Percentiles rank a stretch among this genome's conserved stretches.
Evolutionary conservation across 176 grass and related monocot species (phyloP).

Genomic region (Lolium rigidum): DNA sequence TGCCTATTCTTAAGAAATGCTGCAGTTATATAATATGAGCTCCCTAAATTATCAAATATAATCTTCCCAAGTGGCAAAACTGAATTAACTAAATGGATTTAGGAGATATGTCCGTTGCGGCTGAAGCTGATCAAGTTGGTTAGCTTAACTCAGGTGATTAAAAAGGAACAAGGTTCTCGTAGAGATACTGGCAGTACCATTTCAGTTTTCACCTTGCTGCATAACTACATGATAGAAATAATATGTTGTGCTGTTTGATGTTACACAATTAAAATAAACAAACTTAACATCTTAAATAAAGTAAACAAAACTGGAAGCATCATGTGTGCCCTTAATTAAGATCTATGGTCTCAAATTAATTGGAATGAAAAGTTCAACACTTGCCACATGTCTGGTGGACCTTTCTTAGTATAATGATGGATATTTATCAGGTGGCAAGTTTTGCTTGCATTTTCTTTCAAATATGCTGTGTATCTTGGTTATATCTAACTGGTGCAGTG

Average conservation of each 20-base stretch:
- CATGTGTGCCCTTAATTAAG: neutral
- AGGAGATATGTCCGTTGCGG: neutral
- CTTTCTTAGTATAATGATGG: neutral
- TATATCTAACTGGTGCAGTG: neutral
- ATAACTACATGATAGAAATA: neutral
- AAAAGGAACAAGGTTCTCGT: neutral
- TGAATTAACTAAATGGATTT: neutral
- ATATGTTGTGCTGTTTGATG: neutral
- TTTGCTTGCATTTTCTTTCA: neutral
- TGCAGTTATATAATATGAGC: neutral
- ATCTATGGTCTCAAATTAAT: neutral
- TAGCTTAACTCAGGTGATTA: neutral
- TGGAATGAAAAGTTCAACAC: neutral
- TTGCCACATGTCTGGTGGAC: neutral
- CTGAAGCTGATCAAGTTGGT: conserved; percentile 8
- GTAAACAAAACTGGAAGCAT: neutral
- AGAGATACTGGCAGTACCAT: neutral
- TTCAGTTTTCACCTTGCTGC: neutral
- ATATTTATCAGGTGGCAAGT: neutral
- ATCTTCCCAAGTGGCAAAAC: neutral
- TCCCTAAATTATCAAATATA: neutral
- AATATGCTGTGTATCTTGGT: neutral
- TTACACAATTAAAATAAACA: neutral
- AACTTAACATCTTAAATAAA: neutral
- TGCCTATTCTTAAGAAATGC: neutral